Percentiles rank a stretch among this genome's conserved stretches.
Evolutionary conservation across 352 stramenopile genomes (phyloP).

Genomic region (Phytopythium cucurbitacearum): DNA sequence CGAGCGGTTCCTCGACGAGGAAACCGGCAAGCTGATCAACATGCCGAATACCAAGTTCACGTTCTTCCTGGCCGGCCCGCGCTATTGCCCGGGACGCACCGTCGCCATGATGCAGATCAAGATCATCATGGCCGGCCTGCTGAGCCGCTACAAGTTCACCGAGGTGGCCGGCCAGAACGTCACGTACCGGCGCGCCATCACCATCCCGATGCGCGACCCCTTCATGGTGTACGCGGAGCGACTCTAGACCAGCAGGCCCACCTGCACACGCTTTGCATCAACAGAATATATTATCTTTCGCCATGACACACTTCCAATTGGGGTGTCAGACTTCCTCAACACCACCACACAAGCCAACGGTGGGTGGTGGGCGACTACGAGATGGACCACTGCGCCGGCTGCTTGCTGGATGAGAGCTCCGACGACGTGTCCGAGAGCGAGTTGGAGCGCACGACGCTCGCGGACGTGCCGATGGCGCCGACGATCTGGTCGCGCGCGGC

Average conservation of each 20-base stretch:
- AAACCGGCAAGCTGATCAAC: slow-evolving; percentile 8
- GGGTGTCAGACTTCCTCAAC: too few species aligned
- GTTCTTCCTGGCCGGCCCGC: slow-evolving; percentile 8
- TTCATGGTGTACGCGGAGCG: slow-evolving; percentile 5
- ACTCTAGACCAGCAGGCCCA: too few species aligned
- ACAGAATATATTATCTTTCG: too few species aligned
- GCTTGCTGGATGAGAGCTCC: background rate
- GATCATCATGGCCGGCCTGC: slow-evolving; percentile 11
- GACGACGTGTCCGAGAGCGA: slow-evolving; percentile 2
- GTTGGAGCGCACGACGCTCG: background rate
- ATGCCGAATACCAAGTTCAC: slow-evolving; percentile 7
- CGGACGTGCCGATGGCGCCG: background rate
- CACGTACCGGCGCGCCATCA: slow-evolving; percentile 10
- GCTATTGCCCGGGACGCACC: slow-evolving; percentile 9
- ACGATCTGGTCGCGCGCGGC: slow-evolving; percentile 12
- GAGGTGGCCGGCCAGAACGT: slow-evolving; percentile 10
- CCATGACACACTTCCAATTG: too few species aligned
- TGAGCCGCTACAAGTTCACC: slow-evolving; percentile 6
- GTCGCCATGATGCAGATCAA: slow-evolving; percentile 15
- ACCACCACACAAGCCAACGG: too few species aligned
- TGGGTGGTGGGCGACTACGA: too few species aligned
- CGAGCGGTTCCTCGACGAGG: slow-evolving; percentile 29
- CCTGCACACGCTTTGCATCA: too few species aligned
- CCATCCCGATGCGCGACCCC: slow-evolving; percentile 11
- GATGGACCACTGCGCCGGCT: too few species aligned